A percentile compares a stretch with the other conserved stretches of the same genome.
phyloP scores from a whole-genome alignment of 257 asterid species.

The Euphrasia confusa region DNA sequence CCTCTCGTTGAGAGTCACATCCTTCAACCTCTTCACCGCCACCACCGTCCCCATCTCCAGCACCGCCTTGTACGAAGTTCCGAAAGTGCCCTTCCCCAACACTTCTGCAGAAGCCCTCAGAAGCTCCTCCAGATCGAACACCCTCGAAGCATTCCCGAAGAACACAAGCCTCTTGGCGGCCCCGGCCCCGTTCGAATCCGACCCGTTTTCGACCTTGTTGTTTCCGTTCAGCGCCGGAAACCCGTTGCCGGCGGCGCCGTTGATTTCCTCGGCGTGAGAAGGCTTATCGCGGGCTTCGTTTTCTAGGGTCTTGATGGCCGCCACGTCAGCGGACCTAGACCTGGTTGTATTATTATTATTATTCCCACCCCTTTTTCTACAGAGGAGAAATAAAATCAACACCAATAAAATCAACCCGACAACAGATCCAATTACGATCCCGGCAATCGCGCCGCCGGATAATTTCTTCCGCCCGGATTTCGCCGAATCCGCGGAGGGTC shows the following conservation, averaged over 20 bases:
- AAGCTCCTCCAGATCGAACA: constrained; percentile 54
- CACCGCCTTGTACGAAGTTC: constrained; percentile 85
- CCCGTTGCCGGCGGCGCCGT: constrained; percentile 35
- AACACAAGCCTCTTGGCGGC: constrained; percentile 45
- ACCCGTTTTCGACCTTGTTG: constrained; percentile 21
- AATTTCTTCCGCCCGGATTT: constrained; percentile 31
- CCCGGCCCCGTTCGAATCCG: constrained; percentile 26
- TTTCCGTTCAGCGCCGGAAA: constrained; percentile 33
- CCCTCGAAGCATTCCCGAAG: constrained; percentile 41
- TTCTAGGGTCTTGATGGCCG: constrained; percentile 49
- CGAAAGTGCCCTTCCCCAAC: constrained; percentile 56
- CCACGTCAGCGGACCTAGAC: constrained; percentile 50
- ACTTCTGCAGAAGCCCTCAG: constrained; percentile 67
- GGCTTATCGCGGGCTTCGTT: constrained; percentile 42
- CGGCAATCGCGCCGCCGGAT: constrained; percentile 82
- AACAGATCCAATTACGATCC: constrained; percentile 72
- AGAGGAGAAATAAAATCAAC: constrained; percentile 45
- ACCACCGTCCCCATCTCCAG: constrained; percentile 71
- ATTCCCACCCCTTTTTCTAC: constrained; percentile 57
- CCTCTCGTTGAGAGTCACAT: constrained; percentile 48
- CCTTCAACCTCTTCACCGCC: constrained; percentile 88
- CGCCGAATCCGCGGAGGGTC: constrained; percentile 28
- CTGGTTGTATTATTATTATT: constrained; percentile 41
- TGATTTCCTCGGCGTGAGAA: constrained; percentile 36
- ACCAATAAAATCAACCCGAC: constrained; percentile 46